phyloP scores from a whole-genome alignment of 2,329 filamentous ascomycete species.

The Cryphonectria nitschkei region DNA sequence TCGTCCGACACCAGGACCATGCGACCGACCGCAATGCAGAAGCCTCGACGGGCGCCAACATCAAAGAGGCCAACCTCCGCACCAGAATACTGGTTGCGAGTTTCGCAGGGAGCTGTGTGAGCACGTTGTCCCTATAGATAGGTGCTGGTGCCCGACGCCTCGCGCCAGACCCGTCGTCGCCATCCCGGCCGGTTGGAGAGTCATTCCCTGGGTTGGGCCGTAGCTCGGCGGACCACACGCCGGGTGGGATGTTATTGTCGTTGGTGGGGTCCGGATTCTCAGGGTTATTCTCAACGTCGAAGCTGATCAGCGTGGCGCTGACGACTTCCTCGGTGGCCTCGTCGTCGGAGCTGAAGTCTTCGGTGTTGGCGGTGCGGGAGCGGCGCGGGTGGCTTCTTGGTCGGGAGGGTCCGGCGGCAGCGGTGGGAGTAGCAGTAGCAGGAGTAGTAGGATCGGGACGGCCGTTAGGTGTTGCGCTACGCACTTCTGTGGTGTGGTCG shows the following conservation, averaged over 20 bases:
- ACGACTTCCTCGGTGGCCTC: slow-evolving; percentile 57
- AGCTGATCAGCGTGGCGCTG: slow-evolving; percentile 62
- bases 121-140: slow-evolving; percentile 44
- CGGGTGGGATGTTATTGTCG: slow-evolving; percentile 47
- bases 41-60: slow-evolving; percentile 53
- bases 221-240: slow-evolving; percentile 62
- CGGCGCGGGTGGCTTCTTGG: slow-evolving; percentile 22
- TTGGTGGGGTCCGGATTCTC: slow-evolving; percentile 40
- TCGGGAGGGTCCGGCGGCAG: slow-evolving; percentile 3
- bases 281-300: slow-evolving; percentile 63
- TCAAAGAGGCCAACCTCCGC: slow-evolving; percentile 45
- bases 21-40: slow-evolving; percentile 50
- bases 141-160: slow-evolving; percentile 15
- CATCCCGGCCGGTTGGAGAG: slow-evolving; percentile 14
- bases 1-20: slow-evolving; percentile 44
- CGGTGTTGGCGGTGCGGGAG: slow-evolving; percentile 20
- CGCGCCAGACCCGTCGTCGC: slow-evolving; percentile 12
- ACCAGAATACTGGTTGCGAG: slow-evolving; percentile 54
- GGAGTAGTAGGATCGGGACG: slow-evolving; percentile 2
- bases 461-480: slow-evolving; percentile 14
- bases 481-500: slow-evolving; percentile 6
- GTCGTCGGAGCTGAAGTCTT: slow-evolving; percentile 58
- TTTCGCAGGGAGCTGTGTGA: slow-evolving; percentile 54
- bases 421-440: background rate
- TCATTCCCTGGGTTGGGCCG: slow-evolving; percentile 49